These are phyloP conservation scores for Agrostemma githago DNA, from an alignment of 148 eudicot genomes.

Conservation along the genomic window DNA sequence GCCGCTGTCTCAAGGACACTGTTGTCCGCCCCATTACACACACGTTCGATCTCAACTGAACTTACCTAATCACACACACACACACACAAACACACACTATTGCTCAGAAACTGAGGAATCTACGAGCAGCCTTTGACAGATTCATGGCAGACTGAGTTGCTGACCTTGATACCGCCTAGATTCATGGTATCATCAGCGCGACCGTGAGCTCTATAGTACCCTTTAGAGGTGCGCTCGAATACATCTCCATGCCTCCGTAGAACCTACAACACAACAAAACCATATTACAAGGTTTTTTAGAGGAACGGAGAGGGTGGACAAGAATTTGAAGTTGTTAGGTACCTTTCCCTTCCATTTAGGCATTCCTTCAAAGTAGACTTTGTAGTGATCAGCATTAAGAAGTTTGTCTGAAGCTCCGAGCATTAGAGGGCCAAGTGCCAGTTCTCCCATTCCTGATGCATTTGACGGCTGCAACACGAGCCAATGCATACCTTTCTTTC, in stretches of 20 bases:
- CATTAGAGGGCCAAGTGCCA: slow-evolving; percentile 82
- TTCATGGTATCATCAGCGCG: slow-evolving; percentile 99
- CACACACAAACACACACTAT: neutral
- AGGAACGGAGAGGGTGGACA: neutral
- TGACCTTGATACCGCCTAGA: slow-evolving; percentile 96
- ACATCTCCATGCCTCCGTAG: slow-evolving; percentile 95
- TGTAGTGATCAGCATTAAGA: slow-evolving; percentile 79
- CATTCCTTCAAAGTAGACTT: slow-evolving; percentile 84
- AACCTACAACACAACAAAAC: slow-evolving; percentile 36
- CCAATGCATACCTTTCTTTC: neutral
- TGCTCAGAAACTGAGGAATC: neutral
- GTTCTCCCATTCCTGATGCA: slow-evolving; percentile 71
- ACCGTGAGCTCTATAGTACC: slow-evolving; percentile 94
- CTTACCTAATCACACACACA: slow-evolving; percentile 57
- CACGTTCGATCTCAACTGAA: slow-evolving; percentile 89
- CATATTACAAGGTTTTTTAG: neutral
- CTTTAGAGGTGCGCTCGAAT: slow-evolving; percentile 71
- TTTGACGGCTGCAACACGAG: slow-evolving; percentile 50
- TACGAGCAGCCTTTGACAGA: too few species aligned
- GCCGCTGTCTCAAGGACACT: slow-evolving; percentile 88
- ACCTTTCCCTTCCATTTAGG: slow-evolving; percentile 84
- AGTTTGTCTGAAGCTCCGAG: slow-evolving; percentile 88
- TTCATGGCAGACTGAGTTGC: neutral
- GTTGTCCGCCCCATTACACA: slow-evolving; percentile 55
- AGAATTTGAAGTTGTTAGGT: neutral